These are phyloP conservation scores for Crithidia bombi DNA, from an alignment of 208 protist genomes.

Conservation along the genomic window DNA sequence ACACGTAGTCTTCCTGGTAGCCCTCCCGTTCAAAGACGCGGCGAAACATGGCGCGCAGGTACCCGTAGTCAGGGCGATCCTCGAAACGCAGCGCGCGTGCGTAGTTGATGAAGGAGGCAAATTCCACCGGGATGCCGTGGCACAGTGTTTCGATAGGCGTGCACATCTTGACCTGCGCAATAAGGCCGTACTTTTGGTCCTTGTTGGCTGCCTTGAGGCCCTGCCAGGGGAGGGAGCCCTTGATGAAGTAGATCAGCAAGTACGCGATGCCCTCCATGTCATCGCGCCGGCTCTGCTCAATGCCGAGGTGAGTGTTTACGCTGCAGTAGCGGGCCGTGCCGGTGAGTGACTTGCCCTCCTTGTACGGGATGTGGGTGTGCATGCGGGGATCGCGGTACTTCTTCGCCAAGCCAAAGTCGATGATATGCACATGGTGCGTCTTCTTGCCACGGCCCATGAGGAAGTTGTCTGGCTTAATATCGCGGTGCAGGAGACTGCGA, in stretches of 20 bases:
- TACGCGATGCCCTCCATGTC: slow-evolving; percentile 99
- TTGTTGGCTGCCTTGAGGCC: slow-evolving; percentile 96
- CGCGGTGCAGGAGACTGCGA: slow-evolving; percentile 92
- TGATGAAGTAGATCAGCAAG: slow-evolving; percentile 99
- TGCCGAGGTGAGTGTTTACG: slow-evolving; percentile 99
- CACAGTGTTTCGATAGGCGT: slow-evolving; percentile 97
- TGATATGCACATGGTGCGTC: slow-evolving; percentile 94
- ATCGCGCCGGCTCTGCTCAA: slow-evolving; percentile 96
- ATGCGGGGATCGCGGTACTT: slow-evolving; percentile 98
- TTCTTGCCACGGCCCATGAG: slow-evolving; percentile 92
- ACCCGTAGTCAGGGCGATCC: slow-evolving; percentile 99
- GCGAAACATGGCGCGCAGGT: slow-evolving; percentile 97
- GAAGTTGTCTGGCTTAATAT: slow-evolving; percentile 97
- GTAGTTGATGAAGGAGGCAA: slow-evolving; percentile 98
- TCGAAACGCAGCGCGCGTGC: slow-evolving; percentile 97
- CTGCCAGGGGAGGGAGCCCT: slow-evolving; percentile 99
- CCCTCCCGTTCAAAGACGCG: slow-evolving; percentile 98
- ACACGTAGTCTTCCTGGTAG: slow-evolving; percentile 98
- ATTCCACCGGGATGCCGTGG: slow-evolving; percentile 94
- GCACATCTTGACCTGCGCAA: slow-evolving; percentile 97
- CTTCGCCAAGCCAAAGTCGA: slow-evolving; percentile 99
- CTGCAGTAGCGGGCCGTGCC: slow-evolving; percentile 99
- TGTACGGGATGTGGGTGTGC: slow-evolving; percentile 99
- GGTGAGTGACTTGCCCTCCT: slow-evolving; percentile 99
- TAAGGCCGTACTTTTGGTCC: slow-evolving; percentile 99